phyloP scores from a whole-genome alignment of 1,284 basidiomycete genomes.

The Sporisorium graminicola region DNA sequence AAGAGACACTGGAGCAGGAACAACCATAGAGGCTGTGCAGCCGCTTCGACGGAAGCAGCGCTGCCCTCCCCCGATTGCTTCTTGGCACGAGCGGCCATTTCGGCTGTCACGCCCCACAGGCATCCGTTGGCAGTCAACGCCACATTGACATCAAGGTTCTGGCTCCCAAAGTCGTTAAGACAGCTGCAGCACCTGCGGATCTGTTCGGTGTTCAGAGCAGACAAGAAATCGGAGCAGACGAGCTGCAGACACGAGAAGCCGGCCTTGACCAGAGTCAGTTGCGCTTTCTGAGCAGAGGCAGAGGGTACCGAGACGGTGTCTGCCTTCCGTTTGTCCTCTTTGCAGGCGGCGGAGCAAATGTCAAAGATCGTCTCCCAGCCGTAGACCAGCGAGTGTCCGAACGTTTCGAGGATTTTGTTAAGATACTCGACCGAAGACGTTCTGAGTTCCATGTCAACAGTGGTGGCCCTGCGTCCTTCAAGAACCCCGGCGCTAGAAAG shows the following conservation, averaged over 20 bases:
- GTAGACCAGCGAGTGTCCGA: constrained; percentile 87
- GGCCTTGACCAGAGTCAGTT: constrained; percentile 76
- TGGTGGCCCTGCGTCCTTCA: constrained; percentile 70
- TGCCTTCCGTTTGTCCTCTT: constrained; percentile 26
- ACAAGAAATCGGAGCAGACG: constrained; percentile 88
- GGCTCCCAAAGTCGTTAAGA: constrained; percentile 88
- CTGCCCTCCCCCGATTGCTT: constrained; percentile 4
- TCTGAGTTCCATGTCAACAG: constrained; percentile 77
- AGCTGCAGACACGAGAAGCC: constrained; percentile 93
- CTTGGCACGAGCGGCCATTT: constrained; percentile 50
- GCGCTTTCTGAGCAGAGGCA: constrained; percentile 67
- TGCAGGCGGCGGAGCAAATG: constrained; percentile 72
- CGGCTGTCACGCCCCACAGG: constrained; percentile 67
- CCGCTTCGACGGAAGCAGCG: constrained; percentile 21
- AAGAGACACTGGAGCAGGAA: constrained; percentile 86
- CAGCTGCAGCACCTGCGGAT: constrained; percentile 88
- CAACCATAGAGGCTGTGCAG: constrained; percentile 77
- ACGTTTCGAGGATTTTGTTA: constrained; percentile 85
- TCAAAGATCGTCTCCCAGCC: constrained; percentile 95
- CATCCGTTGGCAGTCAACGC: constrained; percentile 77
- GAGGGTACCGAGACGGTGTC: constrained; percentile 56
- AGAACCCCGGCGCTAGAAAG: constrained; percentile 83
- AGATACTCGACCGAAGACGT: constrained; percentile 88
- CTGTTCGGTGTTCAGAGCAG: constrained; percentile 82
- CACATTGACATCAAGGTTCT: constrained; percentile 90